Evolutionary conservation across 2,329 filamentous ascomycete species (phyloP), one percentile per base, ranked within the genome.

Genomic region (Trichoderma harzianum): DNA sequence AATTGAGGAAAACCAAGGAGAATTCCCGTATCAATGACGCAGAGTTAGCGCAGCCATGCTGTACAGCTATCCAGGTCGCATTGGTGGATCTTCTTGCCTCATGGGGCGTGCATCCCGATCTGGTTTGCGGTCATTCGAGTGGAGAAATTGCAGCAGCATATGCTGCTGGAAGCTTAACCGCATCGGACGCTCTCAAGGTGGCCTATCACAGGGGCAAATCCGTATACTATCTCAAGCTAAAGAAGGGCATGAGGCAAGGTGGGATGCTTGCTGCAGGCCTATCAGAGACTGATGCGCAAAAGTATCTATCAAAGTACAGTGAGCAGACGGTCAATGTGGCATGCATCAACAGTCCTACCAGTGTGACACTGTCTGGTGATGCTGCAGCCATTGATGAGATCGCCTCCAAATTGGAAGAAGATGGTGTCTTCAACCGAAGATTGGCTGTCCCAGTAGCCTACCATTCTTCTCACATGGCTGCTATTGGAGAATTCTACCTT

Each of bases 361-460:
- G 68, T 24, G 68, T 76, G 24, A 71, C 74, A 26, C 61, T 74
- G 18, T 72, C 72, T 6, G 72, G 72, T 26, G 70, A 73, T 28
- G 28, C 58, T 26, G 60, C 32, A 2, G 69, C 60, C 36, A 79
- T 87, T 12, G 80, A 82, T 7, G 79, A 82, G 72, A 76, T 86
- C 14, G 79, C 72, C 3, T 34, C 62, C 3, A 73, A 55, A 28
- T 58, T 83, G 51, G 78, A 84, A 55, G 80, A 83, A 65, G 80
- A 82, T 53, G 77, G 80, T 24, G 73, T 85, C 4, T 86, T 86
- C 74, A 82, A 83, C 64, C 79, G 81, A 53, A 80, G 80, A 8
- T 80, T 86, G 3, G 79, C 80, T 24, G 82, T 86, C 8, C 82
- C 84, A n/a, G 82, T 82, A 4, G 84, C 84, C 5, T 87, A 80